phyloP scores from a whole-genome alignment of 2,329 filamentous ascomycete genomes.

The Talaromyces sp. region DNA sequence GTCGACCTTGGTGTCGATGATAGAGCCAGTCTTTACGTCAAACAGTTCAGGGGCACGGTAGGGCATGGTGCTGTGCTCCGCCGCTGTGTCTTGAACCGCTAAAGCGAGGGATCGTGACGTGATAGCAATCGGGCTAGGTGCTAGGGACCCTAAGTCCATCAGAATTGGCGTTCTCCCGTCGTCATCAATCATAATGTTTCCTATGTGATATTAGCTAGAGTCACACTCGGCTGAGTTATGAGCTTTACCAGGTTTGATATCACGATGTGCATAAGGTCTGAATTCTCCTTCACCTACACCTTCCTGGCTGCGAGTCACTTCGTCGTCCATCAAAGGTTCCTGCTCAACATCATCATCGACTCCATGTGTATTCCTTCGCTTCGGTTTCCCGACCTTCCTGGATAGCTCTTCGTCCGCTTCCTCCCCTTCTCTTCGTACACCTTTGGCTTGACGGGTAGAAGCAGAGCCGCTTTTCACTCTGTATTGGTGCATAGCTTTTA shows the following conservation, averaged over 20 bases:
- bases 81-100: constrained; percentile 87
- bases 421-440: constrained; percentile 54
- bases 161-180: constrained; percentile 83
- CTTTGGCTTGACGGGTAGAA: constrained; percentile 53
- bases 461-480: constrained; percentile 57
- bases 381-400: constrained; percentile 36
- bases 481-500: constrained; percentile 91
- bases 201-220: constrained; percentile 30
- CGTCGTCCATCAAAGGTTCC: constrained; percentile 76
- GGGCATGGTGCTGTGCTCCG: constrained; percentile 97
- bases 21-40: constrained; percentile 88
- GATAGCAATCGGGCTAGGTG: constrained; percentile 80
- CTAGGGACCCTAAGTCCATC: constrained; percentile 94
- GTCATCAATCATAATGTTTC: constrained; percentile 98
- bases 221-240: not conserved
- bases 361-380: constrained; percentile 43
- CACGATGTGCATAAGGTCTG: constrained; percentile 85
- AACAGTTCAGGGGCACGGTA: constrained; percentile 97
- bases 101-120: constrained; percentile 87
- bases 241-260: constrained; percentile 85
- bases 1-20: constrained; percentile 94
- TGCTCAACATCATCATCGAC: constrained; percentile 66
- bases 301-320: constrained; percentile 64
- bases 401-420: constrained; percentile 48
- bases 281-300: constrained; percentile 65